phyloP scores from a whole-genome alignment of 1,139 yeast genomes.

The Geotrichum siamense region DNA sequence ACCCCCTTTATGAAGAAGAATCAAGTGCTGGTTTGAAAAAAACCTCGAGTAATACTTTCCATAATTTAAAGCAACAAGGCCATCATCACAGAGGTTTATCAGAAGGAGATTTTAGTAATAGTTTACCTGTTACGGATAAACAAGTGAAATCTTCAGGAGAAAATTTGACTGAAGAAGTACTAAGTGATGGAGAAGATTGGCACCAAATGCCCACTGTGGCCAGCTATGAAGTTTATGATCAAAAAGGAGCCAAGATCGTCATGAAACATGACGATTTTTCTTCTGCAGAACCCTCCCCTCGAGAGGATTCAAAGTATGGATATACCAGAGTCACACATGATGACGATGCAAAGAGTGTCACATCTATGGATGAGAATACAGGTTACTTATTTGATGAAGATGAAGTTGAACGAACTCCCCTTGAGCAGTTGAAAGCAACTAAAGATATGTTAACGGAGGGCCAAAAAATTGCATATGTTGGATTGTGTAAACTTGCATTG shows the following conservation, averaged over 20 bases:
- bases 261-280: conserved; percentile 23
- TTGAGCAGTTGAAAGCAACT: conserved; percentile 68
- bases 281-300: conserved; percentile 20
- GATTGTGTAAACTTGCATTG: conserved; percentile 65
- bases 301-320: conserved; percentile 41
- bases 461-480: conserved; percentile 89
- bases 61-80: not conserved
- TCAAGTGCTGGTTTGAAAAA: no score
- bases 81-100: conserved; percentile 3
- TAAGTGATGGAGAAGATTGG: conserved; percentile 40
- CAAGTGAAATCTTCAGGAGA: not conserved
- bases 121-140: not conserved
- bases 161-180: not conserved
- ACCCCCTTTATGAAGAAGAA: no score
- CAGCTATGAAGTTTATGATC: conserved; percentile 51
- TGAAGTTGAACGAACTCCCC: conserved; percentile 43
- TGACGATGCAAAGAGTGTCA: conserved; percentile 72
- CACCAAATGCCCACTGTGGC: conserved; percentile 57
- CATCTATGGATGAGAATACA: conserved; percentile 65
- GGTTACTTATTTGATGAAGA: conserved; percentile 65
- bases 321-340: conserved; percentile 88
- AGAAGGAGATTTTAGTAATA: not conserved
- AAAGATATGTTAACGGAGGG: conserved; percentile 72
- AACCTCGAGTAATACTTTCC: no score
- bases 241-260: conserved; percentile 45